phyloP scores from a whole-genome alignment of 1,284 basidiomycete genomes.

The Rhodofomes roseus region DNA sequence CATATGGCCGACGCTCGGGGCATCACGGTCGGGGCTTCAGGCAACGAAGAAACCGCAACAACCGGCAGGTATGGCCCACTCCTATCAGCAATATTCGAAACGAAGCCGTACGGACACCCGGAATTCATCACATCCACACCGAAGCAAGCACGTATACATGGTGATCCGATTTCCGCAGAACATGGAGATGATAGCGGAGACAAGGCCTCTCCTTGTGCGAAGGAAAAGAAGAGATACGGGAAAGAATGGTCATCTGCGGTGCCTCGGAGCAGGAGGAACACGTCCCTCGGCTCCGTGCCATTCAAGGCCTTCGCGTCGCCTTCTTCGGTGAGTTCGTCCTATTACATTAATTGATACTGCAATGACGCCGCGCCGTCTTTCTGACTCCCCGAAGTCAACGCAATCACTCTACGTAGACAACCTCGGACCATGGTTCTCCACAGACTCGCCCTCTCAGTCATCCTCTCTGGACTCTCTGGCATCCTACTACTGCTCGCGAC shows the following conservation, averaged over 20 bases:
- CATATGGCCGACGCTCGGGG: no score
- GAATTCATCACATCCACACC: not conserved
- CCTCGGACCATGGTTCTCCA: not conserved
- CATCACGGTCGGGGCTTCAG: no score
- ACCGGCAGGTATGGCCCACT: not conserved
- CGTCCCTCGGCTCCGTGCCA: not conserved
- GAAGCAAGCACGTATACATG: not conserved
- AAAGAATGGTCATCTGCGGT: not conserved
- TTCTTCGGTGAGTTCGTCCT: not conserved
- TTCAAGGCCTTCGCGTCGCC: not conserved
- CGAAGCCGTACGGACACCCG: not conserved
- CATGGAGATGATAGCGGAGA: not conserved
- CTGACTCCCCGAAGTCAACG: not conserved
- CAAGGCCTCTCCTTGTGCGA: not conserved
- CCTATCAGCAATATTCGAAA: not conserved
- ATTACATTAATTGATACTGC: not conserved
- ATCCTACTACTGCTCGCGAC: not conserved
- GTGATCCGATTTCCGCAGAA: not conserved
- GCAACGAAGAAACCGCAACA: not conserved
- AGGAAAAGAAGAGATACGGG: not conserved
- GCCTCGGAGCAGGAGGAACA: not conserved
- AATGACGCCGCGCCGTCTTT: not conserved
- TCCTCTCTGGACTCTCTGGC: not conserved
- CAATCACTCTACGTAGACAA: not conserved
- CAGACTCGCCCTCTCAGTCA: not conserved